Evolutionary conservation across 163 green algal genomes (phyloP).

Genomic region (Scenedesmus sp.): DNA sequence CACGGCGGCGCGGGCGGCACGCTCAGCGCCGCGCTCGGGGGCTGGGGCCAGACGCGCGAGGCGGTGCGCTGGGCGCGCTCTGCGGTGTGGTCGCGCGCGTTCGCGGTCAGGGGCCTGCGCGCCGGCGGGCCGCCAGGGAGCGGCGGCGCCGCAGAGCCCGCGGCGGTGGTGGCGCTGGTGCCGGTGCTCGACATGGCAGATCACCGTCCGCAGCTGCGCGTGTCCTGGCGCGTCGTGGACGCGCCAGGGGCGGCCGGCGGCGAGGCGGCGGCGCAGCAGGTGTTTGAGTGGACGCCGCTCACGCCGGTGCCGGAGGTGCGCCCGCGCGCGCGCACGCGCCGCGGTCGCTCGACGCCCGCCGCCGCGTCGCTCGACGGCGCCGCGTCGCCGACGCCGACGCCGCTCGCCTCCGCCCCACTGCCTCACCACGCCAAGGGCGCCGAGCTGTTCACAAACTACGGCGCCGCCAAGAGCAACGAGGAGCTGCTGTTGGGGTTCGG

Average conservation of each 20-base stretch:
- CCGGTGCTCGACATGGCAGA: slow-evolving; percentile 47
- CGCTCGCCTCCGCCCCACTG: not conserved
- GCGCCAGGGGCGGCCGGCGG: too few species aligned
- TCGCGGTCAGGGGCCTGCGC: slow-evolving; percentile 20
- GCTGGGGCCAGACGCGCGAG: slow-evolving; percentile 10
- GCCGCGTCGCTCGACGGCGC: too few species aligned
- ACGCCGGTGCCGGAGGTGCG: slow-evolving; percentile 17
- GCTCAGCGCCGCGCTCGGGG: slow-evolving; percentile 8
- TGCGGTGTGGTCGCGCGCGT: slow-evolving; percentile 40
- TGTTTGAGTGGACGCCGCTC: slow-evolving; percentile 34
- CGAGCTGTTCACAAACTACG: slow-evolving; percentile 49
- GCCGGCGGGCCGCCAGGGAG: too few species aligned
- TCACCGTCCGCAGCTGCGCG: slow-evolving; percentile 29
- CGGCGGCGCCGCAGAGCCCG: too few species aligned
- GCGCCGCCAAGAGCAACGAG: slow-evolving; percentile 41
- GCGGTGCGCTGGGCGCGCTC: slow-evolving; percentile 38
- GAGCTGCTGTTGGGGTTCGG: slow-evolving; percentile 47
- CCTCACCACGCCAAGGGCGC: not conserved
- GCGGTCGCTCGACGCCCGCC: too few species aligned
- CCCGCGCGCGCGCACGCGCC: not conserved
- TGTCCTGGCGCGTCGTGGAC: slow-evolving; percentile 30
- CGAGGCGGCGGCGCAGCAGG: slow-evolving; percentile 2
- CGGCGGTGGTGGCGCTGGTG: slow-evolving; percentile 31
- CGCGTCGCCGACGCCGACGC: too few species aligned
- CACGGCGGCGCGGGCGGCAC: slow-evolving; percentile 11